Base-by-base conservation (phyloP, 176 grass and related monocot genomes). In the Aegilops tauschii region DNA sequence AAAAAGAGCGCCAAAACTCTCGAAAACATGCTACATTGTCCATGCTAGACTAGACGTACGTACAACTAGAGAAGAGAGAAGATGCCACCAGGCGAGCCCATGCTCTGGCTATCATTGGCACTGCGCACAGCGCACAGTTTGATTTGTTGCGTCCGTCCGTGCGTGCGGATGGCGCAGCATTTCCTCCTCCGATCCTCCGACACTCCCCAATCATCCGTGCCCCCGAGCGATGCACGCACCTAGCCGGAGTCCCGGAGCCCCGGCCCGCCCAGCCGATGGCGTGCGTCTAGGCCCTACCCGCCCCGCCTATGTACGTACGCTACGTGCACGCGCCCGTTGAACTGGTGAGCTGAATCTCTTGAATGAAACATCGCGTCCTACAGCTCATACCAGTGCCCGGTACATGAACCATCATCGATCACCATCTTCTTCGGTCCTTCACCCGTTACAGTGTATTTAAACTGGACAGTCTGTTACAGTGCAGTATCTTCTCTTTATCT, bases 121-220 rank as follows among this genome's bases (percentile, higher is more conserved):
- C 1, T 28, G 70, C 23, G 23, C 35, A 0, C 49, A 52, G 49
- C 49, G 49, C 49, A 68, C 83, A 69, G 56, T 25, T 61, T 70
- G 1, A 70, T 70, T 18, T n/a, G 16, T 18, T 42, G 81, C 54
- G 81, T 52, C 89, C 89, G 81, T 45, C 49, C 47, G 79, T 28
- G 81, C 85, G 81, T 84, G 80, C 85, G 89, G 89, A 71, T 83
- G 40, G 30, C 39, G 23, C 44, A 66, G 67, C 81, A 69, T 70
- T 71, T 35, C 70, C 13, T 64, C 67, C 8, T 52, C 67, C 8
- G 34, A 35, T 79, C 37, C 28, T 56, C 70, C 36, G 4, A 18
- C 20, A 10, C 6, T 4, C 6, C 2, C 50, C 80, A 83, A 79
- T 54, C 34, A 79, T 68, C 61, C 36, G 27, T 49, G 20, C 6